Percentiles rank a stretch among this genome's conserved stretches.
Evolutionary conservation across 208 protist genomes (phyloP).

Genomic region (Tetramitus jugosus): DNA sequence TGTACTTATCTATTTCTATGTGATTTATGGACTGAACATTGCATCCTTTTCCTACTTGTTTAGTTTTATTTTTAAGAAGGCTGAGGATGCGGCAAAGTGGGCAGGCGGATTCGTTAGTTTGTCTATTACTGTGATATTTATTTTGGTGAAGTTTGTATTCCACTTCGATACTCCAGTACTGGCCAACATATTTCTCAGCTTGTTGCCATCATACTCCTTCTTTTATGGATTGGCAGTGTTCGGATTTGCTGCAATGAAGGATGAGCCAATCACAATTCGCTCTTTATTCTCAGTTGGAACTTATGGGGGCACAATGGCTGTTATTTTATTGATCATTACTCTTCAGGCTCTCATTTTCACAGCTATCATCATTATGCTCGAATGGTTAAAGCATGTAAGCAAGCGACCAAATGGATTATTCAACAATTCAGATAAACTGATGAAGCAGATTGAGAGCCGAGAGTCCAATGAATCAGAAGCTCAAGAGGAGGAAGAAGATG

Average conservation of each 20-base stretch:
- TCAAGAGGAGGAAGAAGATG: not conserved
- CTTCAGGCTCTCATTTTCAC: not conserved
- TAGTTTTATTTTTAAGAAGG: constrained; percentile 14
- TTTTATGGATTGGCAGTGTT: constrained; percentile 13
- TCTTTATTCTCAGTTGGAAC: not conserved
- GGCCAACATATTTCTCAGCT: not conserved
- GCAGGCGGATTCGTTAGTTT: not conserved
- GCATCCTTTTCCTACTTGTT: not conserved
- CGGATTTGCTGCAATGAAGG: not conserved
- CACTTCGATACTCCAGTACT: not conserved
- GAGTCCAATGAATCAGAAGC: not conserved
- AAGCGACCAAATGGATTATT: not conserved
- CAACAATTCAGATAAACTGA: not conserved
- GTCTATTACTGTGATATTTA: not conserved
- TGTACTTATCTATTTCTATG: not conserved
- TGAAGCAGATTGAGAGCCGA: too few relatives aligned
- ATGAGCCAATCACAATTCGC: not conserved
- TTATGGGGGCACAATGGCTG: not conserved
- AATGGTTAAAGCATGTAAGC: not conserved
- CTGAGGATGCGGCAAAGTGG: not conserved
- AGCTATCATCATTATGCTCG: not conserved
- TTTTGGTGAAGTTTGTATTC: not conserved
- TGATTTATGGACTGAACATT: not conserved
- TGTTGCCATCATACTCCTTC: not conserved
- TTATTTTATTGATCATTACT: not conserved